Base-by-base conservation (phyloP, 2,329 filamentous ascomycete species). In the Fusarium verticillioides region DNA sequence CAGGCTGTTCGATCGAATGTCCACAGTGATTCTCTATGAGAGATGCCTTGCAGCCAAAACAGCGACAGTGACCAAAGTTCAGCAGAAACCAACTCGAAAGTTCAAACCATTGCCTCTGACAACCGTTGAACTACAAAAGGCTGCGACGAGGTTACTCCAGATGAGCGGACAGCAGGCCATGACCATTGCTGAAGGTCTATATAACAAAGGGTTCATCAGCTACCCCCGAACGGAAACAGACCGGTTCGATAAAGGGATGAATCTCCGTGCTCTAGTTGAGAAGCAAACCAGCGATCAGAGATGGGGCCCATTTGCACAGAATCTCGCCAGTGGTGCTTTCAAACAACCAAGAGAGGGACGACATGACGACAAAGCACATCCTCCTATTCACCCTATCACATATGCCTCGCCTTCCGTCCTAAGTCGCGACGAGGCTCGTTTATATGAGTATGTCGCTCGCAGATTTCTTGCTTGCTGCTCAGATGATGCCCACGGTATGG, bases 141-240 rank as follows among this genome's bases (percentile, higher is more conserved):
- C 95, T 83, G 96, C 96, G 18, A 97, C 94, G 73, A 89, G 91
- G 34, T 94, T 97, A 78, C 87, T 99, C 30, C 91, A 91, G n/a
- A 94, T 99, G 91, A 94, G 92, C 72, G 95, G 95, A 84, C 93
- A 97, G 76, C 89, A 92, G 67, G 94, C 97, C 49, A 98, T 99
- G 95, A 92, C 88, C 54, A 87, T 92, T 30, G 96, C 96, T 9
- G 96, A 99, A 82, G 86, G 86, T 9, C 88, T 99, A 5, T 99
- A 99, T 84, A 95, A 95, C 53, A 95, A 93, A 81, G 96, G 96
- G 0, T 98, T 95, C 83, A 97, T 99, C 82, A 98, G 95, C 82
- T 99, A 99, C 82, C 96, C 96, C 3, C 91, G 96, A 82, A 99
- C 96, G 0, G 96, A 99, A 82, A 99, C 96, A 0, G 96, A 99